A percentile compares a stretch with the other conserved stretches of the same genome.
Evolutionary conservation across 176 grass and related monocot species (phyloP).

Genomic region (Guadua angustifolia): DNA sequence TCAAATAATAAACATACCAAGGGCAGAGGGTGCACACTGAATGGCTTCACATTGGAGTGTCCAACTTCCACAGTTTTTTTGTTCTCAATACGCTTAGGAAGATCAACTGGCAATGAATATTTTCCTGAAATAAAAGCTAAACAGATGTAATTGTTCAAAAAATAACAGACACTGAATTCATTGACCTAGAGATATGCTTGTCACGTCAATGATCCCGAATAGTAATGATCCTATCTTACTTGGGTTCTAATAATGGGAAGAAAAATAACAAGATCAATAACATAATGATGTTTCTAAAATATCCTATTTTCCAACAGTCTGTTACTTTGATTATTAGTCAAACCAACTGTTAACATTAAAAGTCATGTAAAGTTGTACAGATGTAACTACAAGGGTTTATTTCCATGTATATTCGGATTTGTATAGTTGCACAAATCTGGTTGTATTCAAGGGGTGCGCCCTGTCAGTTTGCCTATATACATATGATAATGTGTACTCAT

Average conservation of each 20-base stretch:
- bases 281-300: not conserved
- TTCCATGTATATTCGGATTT: constrained; percentile 27
- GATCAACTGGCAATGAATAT: constrained; percentile 73
- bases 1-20: constrained; percentile 45
- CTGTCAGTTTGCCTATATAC: not conserved
- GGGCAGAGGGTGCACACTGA: constrained; percentile 70
- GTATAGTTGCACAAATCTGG: not conserved
- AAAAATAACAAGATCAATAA: constrained; percentile 10
- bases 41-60: constrained; percentile 60
- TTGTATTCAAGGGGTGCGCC: not conserved
- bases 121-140: constrained; percentile 73
- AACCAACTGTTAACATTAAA: constrained; percentile 31
- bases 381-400: constrained; percentile 15
- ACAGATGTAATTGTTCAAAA: constrained; percentile 25
- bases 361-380: constrained; percentile 5
- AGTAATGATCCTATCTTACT: constrained; percentile 19
- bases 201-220: constrained; percentile 32
- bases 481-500: not conserved
- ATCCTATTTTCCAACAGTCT: constrained; percentile 14
- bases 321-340: not conserved
- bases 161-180: not conserved
- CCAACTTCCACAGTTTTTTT: constrained; percentile 58
- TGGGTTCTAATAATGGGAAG: constrained; percentile 33
- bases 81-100: constrained; percentile 63
- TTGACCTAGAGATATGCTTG: not conserved